Evolutionary conservation across 129 eudicot species (phyloP).

Genomic region (Helichrysum umbraculigerum): DNA sequence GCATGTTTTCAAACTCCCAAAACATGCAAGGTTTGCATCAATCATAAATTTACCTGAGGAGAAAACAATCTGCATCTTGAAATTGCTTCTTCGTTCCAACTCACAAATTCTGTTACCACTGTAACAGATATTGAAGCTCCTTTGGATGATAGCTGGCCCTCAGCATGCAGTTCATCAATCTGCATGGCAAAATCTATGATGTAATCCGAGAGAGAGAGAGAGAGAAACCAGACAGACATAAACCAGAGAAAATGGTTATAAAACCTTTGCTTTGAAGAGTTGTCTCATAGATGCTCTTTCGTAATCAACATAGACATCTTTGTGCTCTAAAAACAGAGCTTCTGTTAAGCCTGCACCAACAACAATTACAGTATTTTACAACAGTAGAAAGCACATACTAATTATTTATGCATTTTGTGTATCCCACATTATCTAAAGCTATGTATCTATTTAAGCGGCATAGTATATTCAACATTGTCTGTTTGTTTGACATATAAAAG

Average conservation of each 20-base stretch:
- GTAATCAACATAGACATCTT: conserved; percentile 74
- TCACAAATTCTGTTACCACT: conserved; percentile 89
- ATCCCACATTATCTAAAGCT: background rate
- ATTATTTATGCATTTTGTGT: background rate
- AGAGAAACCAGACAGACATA: conserved; percentile 10
- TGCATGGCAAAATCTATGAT: conserved; percentile 28
- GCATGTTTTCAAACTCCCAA: no score
- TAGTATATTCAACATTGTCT: no score
- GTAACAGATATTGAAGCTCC: conserved; percentile 89
- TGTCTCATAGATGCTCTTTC: conserved; percentile 87
- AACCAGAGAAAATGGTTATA: background rate
- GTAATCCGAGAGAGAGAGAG: background rate
- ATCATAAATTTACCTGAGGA: conserved; percentile 50
- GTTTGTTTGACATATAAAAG: no score
- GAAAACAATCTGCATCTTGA: conserved; percentile 73
- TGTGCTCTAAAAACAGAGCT: conserved; percentile 76
- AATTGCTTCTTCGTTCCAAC: conserved; percentile 91
- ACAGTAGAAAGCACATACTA: background rate
- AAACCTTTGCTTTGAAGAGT: conserved; percentile 81
- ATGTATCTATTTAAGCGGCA: background rate
- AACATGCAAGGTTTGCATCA: conserved; percentile 13
- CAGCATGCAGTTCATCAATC: conserved; percentile 90
- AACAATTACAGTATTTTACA: background rate
- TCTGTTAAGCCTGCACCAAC: conserved; percentile 74
- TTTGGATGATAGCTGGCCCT: conserved; percentile 65